Evolutionary conservation across 331 rosid species (phyloP), one percentile per base, ranked within the genome.

Genomic region (Acacia concinna): DNA sequence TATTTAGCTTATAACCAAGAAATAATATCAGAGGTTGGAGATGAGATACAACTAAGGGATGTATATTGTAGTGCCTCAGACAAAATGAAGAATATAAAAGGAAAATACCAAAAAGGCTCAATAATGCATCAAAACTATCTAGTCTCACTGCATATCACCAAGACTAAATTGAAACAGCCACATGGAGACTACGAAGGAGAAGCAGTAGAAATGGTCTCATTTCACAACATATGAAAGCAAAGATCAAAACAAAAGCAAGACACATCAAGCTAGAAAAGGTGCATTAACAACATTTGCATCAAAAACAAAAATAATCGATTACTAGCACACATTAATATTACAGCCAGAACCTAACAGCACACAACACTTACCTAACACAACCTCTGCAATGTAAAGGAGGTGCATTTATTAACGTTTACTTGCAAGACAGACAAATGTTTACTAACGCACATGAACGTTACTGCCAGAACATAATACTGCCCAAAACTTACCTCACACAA

Each of bases 401-500:
- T 18, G 47, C 51, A 73, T 28, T 11, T 34, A 73, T 54, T 6
- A 73, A 2, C 51, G 8, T 51, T 34, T 34, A 12, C 47, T 52
- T 32, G 12, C 6, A 38, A 73, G 49, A 52, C 23, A 21, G 14
- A 18, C 5, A 60, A 49, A 30, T 1, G 56, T 5, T 75, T 15
- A 57, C 44, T 70, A 67, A 40, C 38, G 38, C 34, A 40, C 15
- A 52, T 31, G 66, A 74, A 41, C 21, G 11, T 30, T 54, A 35
- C 37, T 40, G 44, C 62, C 38, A 20, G 32, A 51, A 80, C 60
- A 73, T 74, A 34, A 73, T 46, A 51, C 27, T 32, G 71, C 59
- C 59, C 17, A 57, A 82, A 13, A 60, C 59, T 73, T 84, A 94
- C 98, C 96, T 94, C 98, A 67, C 97, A 89, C 66, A 94, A 85